Conservation (phyloP, 257 asterid species). For the Przewalskia tangutica region DNA sequence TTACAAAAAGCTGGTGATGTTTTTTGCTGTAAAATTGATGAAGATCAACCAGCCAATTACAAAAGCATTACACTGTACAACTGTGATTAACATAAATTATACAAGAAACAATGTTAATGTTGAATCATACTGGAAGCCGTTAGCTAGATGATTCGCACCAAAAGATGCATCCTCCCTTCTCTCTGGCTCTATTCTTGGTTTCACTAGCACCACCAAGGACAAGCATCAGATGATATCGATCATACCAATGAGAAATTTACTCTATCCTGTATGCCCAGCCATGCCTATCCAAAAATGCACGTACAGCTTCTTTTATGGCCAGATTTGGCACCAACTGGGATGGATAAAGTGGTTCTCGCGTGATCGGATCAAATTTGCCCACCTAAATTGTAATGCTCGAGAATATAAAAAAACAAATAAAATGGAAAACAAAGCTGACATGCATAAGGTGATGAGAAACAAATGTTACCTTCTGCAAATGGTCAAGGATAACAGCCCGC, state of each 20-base stretch:
- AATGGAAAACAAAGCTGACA: not conserved
- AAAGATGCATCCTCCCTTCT: not conserved
- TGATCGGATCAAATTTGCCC: slow-evolving; percentile 81
- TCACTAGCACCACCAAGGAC: not conserved
- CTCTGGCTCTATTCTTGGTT: not conserved
- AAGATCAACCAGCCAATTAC: not conserved
- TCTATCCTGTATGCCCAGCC: slow-evolving; percentile 84
- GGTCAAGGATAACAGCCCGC: slow-evolving; percentile 76
- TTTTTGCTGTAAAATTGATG: not conserved
- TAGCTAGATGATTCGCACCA: not conserved
- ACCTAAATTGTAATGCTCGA: slow-evolving; percentile 31
- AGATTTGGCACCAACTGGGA: slow-evolving; percentile 73
- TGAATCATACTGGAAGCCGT: not conserved
- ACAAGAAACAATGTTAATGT: not conserved
- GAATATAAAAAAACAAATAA: slow-evolving; percentile 1
- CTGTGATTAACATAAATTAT: not conserved
- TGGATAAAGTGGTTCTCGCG: slow-evolving; percentile 55
- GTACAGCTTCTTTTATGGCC: slow-evolving; percentile 91
- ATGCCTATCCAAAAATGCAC: slow-evolving; percentile 47
- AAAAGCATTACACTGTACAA: slow-evolving; percentile 1
- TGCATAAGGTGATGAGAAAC: not conserved
- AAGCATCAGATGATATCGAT: not conserved
- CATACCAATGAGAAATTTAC: slow-evolving; percentile 8
- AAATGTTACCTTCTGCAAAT: slow-evolving; percentile 55
- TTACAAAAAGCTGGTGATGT: not conserved